Percentiles rank a stretch among this genome's conserved stretches.
phyloP scores from a whole-genome alignment of 225 moss, liverwort and hornwort species.

The Ulota crispa region DNA sequence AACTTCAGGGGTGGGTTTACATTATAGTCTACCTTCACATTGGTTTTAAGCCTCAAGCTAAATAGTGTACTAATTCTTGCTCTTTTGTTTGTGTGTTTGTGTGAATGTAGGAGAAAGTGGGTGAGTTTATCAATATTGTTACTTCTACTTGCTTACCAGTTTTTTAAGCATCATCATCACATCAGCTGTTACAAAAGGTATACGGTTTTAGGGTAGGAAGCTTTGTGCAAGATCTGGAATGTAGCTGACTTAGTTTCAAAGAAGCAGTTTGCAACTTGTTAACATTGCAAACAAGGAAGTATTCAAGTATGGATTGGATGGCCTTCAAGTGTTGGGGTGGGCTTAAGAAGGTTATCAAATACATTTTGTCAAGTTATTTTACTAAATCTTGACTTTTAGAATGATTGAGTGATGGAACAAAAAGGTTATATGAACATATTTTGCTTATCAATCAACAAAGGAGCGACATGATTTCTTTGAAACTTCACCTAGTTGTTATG shows the following conservation, averaged over 20 bases:
- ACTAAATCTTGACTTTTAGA: too few species aligned
- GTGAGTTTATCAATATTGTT: constrained; percentile 33
- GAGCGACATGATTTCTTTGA: neutral
- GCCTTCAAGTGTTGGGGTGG: neutral
- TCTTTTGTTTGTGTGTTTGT: constrained; percentile 19
- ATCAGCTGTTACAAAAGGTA: neutral
- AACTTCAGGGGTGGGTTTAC: neutral
- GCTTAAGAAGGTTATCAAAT: neutral
- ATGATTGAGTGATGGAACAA: too few species aligned
- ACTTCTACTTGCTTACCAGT: neutral
- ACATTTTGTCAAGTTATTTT: too few species aligned
- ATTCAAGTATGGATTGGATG: neutral
- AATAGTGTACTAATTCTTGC: constrained; percentile 25
- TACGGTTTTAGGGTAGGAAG: neutral
- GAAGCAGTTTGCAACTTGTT: neutral
- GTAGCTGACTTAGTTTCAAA: neutral
- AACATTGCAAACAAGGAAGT: constrained; percentile 2
- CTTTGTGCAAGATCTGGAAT: neutral
- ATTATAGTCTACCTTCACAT: neutral
- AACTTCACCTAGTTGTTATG: neutral
- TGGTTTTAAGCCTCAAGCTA: neutral
- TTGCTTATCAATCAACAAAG: neutral
- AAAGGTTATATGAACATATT: too few species aligned
- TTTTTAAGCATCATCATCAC: neutral
- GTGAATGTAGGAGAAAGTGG: constrained; percentile 59